A percentile compares a stretch with the other conserved stretches of the same genome.
Conservation (phyloP, 1,284 basidiomycete genomes). For the Fistulina hepatica region DNA sequence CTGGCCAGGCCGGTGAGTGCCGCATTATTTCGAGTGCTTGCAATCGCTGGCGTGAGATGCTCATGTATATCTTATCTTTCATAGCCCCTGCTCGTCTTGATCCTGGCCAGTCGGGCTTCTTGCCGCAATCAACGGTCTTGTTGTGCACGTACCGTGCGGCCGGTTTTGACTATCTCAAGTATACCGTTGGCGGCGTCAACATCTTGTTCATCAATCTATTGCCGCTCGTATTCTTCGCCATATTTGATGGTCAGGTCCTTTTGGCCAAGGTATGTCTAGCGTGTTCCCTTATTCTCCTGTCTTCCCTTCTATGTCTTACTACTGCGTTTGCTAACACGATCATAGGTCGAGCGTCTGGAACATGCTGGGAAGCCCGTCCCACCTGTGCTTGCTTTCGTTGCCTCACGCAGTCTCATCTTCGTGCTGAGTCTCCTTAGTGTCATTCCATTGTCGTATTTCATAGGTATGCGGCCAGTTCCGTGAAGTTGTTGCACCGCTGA, state of each 20-base stretch:
- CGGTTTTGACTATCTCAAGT: constrained; percentile 96
- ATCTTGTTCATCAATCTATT: constrained; percentile 97
- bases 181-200: constrained; percentile 97
- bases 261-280: no score
- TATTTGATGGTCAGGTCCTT: constrained; percentile 85
- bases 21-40: no score
- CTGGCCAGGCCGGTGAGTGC: constrained; percentile 66
- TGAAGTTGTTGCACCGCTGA: no score
- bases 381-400: constrained; percentile 57
- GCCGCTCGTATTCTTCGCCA: constrained; percentile 90
- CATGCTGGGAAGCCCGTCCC: constrained; percentile 47
- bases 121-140: constrained; percentile 81
- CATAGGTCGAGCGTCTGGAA: constrained; percentile 50
- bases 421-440: constrained; percentile 80
- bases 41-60: no score
- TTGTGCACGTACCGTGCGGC: constrained; percentile 92
- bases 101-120: no score
- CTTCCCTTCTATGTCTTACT: no score
- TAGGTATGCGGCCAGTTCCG: no score
- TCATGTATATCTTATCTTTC: no score
- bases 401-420: constrained; percentile 78
- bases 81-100: no score
- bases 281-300: no score
- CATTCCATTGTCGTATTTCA: constrained; percentile 97
- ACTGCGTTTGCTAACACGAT: no score